Base-by-base conservation (phyloP, 331 rosid species). In the Phaseolus coccineus region DNA sequence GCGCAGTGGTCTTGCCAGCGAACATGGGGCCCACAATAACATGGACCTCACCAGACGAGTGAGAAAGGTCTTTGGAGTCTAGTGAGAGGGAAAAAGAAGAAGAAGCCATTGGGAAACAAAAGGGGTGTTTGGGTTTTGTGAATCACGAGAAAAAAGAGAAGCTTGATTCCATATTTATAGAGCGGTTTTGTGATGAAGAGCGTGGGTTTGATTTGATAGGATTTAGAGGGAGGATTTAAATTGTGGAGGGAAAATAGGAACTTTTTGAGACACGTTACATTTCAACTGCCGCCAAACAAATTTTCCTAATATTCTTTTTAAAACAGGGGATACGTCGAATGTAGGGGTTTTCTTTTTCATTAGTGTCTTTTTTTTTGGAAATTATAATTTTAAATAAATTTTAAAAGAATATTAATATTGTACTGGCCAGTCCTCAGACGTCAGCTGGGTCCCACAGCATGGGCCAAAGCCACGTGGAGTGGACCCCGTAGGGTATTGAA, bases 11-110 rank as follows among this genome's bases (percentile, higher is more conserved):
- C 67, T 96, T 96, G 1, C 98, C 99, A 0, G 99, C 99, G 67
- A 96, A 96, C 99, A 93, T 96, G 37, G 97, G 99, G 0, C 99
- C 99, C 67, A 96, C 84, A 61, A 93, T 93, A 12, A 96, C 92
- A 70, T 96, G 99, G 8, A 95, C 85, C 84, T 95, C 96, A 2
- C 97, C 97, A 2, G 89, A 68, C 0, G 85, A 40, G 3, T 16
- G 87, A 15, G 81, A 48, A 39, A 25, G 12, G 33, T 63, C 84
- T 0, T 16, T 71, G 3, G 58, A 7, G 33, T 12, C 24, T 10
- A 67, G 8, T 37, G 90, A 19, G 67, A 74, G 15, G 0, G 89
- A 35, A 35, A 35, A 77, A 13, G 92, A 59, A 28, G 40, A 16
- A 63, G 69, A 33, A 63, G 46, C 27, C 69, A 63, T 33, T 0